phyloP scores from a whole-genome alignment of 1,139 yeast genomes.

The Yamadazyma blattariae region DNA sequence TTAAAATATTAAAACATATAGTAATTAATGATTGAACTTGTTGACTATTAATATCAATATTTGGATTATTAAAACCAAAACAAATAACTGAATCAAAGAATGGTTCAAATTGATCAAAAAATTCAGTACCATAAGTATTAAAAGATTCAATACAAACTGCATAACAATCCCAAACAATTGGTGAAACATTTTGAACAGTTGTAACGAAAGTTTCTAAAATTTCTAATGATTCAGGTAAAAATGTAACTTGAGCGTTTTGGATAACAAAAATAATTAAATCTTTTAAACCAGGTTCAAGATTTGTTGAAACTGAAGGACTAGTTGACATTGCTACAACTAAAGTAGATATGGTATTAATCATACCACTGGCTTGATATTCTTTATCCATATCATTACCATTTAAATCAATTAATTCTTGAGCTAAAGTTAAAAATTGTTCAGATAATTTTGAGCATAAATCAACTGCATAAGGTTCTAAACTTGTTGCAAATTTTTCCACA shows the following conservation, averaged over 20 bases:
- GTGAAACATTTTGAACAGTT: conserved; percentile 39
- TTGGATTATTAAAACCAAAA: conserved; percentile 39
- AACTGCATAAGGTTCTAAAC: conserved; percentile 55
- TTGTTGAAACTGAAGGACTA: conserved; percentile 41
- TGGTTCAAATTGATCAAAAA: conserved; percentile 47
- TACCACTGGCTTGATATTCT: conserved; percentile 53
- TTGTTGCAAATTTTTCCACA: conserved; percentile 50
- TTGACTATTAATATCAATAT: conserved; percentile 33
- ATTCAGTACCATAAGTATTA: conserved; percentile 53
- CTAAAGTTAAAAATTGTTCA: conserved; percentile 45
- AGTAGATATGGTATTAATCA: conserved; percentile 49
- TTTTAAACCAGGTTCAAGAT: conserved; percentile 37
- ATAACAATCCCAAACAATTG: conserved; percentile 48
- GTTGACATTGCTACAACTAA: conserved; percentile 52
- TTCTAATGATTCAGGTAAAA: conserved; percentile 48
- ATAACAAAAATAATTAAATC: conserved; percentile 45
- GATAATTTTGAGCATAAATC: conserved; percentile 48
- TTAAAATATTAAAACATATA: conserved; percentile 36
- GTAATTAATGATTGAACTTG: conserved; percentile 38
- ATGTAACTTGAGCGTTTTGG: conserved; percentile 47
- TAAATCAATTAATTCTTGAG: conserved; percentile 41
- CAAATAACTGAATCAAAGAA: conserved; percentile 49
- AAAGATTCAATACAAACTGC: conserved; percentile 43
- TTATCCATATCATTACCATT: conserved; percentile 38
- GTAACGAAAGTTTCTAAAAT: conserved; percentile 47